Evolutionary conservation across 2,329 filamentous ascomycete genomes (phyloP).

Genomic region (Rhexocercosporidium sp.): DNA sequence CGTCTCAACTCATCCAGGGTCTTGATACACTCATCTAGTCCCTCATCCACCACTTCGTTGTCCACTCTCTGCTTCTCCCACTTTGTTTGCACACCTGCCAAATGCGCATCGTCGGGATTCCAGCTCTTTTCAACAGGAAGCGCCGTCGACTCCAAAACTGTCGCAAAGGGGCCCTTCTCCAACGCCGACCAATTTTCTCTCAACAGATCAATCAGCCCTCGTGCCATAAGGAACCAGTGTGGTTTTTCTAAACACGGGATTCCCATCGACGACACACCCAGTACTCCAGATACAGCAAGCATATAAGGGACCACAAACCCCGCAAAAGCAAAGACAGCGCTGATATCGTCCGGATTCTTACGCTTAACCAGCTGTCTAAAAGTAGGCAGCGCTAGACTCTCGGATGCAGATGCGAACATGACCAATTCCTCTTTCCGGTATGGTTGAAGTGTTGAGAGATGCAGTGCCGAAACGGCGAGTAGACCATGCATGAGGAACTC

Average conservation of each 20-base stretch:
- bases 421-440: slow-evolving; percentile 14
- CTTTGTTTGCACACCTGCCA: slow-evolving; percentile 18
- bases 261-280: neutral
- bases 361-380: slow-evolving; percentile 12
- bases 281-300: slow-evolving; percentile 13
- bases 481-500: slow-evolving; percentile 31
- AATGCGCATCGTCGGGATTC: slow-evolving; percentile 27
- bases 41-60: neutral
- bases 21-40: slow-evolving; percentile 2
- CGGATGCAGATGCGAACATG: slow-evolving; percentile 10
- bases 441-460: slow-evolving; percentile 34
- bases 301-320: slow-evolving; percentile 30
- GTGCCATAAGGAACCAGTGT: slow-evolving; percentile 27
- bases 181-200: slow-evolving; percentile 16
- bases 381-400: slow-evolving; percentile 21
- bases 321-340: slow-evolving; percentile 28
- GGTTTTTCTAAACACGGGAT: slow-evolving; percentile 20
- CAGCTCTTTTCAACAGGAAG: neutral
- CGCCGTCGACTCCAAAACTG: slow-evolving; percentile 1
- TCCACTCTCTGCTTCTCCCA: neutral
- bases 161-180: slow-evolving; percentile 19
- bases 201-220: slow-evolving; percentile 19
- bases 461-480: slow-evolving; percentile 38
- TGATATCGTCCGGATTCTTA: slow-evolving; percentile 5
- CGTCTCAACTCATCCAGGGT: slow-evolving; percentile 22